These are phyloP conservation scores for Botryotinia globosa DNA, from an alignment of 2,329 filamentous ascomycete genomes.

Conservation along the genomic window DNA sequence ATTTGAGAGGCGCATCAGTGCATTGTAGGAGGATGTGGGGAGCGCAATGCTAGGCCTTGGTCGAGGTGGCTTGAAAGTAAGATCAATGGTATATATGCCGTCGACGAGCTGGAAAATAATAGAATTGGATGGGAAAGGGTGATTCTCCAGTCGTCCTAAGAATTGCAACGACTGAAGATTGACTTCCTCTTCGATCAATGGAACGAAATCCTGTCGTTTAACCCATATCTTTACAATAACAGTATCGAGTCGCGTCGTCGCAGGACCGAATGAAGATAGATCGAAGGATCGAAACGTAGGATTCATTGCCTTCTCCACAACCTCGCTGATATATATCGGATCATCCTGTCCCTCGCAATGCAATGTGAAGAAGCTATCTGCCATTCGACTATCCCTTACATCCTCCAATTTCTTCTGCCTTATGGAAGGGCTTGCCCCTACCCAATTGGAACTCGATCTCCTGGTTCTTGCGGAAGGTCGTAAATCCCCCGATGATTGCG, in stretches of 20 bases:
- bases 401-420: slow-evolving; percentile 75
- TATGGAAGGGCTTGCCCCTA: slow-evolving; percentile 53
- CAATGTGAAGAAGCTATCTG: slow-evolving; percentile 85
- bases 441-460: slow-evolving; percentile 62
- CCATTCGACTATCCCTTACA: slow-evolving; percentile 67
- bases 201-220: slow-evolving; percentile 53
- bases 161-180: slow-evolving; percentile 74
- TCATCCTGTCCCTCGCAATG: slow-evolving; percentile 65
- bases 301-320: slow-evolving; percentile 78
- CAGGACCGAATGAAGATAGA: slow-evolving; percentile 59
- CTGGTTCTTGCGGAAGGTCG: slow-evolving; percentile 44
- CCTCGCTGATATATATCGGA: slow-evolving; percentile 88
- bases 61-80: slow-evolving; percentile 46
- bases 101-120: slow-evolving; percentile 83
- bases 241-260: slow-evolving; percentile 62
- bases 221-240: slow-evolving; percentile 75
- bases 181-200: slow-evolving; percentile 68
- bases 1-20: slow-evolving; percentile 82
- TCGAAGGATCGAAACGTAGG: slow-evolving; percentile 88
- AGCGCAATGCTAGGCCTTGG: slow-evolving; percentile 52
- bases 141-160: slow-evolving; percentile 67
- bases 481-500: slow-evolving; percentile 54
- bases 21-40: slow-evolving; percentile 77
- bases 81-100: slow-evolving; percentile 79
- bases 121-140: slow-evolving; percentile 76